Percentiles rank a stretch among this genome's conserved stretches.
These are phyloP conservation scores for Datura wrightii DNA, from an alignment of 257 asterid genomes.

Conservation along the genomic window DNA sequence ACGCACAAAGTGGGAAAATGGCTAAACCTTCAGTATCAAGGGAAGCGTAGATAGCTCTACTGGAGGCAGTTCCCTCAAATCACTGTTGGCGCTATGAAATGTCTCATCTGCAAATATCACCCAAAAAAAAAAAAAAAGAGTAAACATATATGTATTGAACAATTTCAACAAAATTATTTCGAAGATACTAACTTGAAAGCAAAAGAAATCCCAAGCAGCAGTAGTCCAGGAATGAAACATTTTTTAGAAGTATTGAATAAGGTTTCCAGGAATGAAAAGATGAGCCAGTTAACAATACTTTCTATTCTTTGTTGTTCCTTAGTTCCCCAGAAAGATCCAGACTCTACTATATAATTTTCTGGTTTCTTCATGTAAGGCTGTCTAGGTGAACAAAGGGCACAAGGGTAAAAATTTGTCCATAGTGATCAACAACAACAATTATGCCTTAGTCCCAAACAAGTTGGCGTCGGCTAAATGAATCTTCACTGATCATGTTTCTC, in stretches of 20 bases:
- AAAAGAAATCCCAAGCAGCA: neutral
- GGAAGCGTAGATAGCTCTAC: constrained; percentile 89
- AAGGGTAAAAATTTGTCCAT: neutral
- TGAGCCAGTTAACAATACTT: neutral
- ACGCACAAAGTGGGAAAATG: constrained; percentile 8
- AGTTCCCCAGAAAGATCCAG: neutral
- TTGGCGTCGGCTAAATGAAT: neutral
- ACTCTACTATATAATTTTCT: neutral
- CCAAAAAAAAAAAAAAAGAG: constrained; percentile 23
- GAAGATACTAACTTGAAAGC: neutral
- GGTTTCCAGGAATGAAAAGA: neutral
- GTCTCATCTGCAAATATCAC: constrained; percentile 62
- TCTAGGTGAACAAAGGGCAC: constrained; percentile 8
- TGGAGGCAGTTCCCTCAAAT: constrained; percentile 90
- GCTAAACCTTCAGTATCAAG: constrained; percentile 81
- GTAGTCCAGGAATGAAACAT: constrained; percentile 6
- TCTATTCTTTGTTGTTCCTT: neutral
- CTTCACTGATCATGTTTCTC: constrained; percentile 9
- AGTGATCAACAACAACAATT: neutral
- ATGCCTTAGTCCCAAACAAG: constrained; percentile 5
- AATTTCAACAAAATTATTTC: constrained; percentile 6
- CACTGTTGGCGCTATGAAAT: constrained; percentile 71
- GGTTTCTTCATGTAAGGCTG: neutral
- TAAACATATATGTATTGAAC: neutral
- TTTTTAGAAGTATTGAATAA: neutral